Conservation (phyloP, 768 basidiomycete genomes). For the Pleurotus djamor region DNA sequence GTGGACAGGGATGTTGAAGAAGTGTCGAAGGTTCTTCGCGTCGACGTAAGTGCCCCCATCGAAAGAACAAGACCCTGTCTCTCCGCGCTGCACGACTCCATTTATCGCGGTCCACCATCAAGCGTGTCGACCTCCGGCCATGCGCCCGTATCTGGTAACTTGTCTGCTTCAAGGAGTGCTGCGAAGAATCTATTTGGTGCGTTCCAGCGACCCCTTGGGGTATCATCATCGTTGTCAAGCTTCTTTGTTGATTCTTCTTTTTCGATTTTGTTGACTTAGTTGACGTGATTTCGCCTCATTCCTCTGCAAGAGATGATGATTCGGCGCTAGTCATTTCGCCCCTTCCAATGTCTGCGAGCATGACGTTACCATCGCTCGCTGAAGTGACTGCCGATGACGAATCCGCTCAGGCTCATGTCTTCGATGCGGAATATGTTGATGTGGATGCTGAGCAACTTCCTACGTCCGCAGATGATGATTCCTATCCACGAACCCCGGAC, state of each 20-base stretch:
- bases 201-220: neutral
- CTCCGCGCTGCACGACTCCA: slow-evolving; percentile 5
- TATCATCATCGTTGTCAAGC: neutral
- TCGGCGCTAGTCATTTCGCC: slow-evolving; percentile 3
- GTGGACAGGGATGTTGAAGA: neutral
- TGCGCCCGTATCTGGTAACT: neutral
- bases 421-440: neutral
- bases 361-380: neutral
- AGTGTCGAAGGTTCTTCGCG: neutral
- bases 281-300: neutral
- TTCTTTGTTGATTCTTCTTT: neutral
- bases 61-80: slow-evolving; percentile 2
- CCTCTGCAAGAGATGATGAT: neutral
- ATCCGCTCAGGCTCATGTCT: neutral
- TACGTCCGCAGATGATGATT: neutral
- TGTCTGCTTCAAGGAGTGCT: neutral
- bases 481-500: neutral
- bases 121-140: neutral
- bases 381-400: neutral
- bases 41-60: neutral
- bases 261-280: neutral
- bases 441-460: neutral
- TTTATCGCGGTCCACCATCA: neutral
- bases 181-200: slow-evolving; percentile 5
- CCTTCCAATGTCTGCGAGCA: neutral